A percentile compares a stretch with the other conserved stretches of the same genome.
These are phyloP conservation scores for Paradendryphiella salina DNA, from an alignment of 2,329 filamentous ascomycete species.

Conservation along the genomic window DNA sequence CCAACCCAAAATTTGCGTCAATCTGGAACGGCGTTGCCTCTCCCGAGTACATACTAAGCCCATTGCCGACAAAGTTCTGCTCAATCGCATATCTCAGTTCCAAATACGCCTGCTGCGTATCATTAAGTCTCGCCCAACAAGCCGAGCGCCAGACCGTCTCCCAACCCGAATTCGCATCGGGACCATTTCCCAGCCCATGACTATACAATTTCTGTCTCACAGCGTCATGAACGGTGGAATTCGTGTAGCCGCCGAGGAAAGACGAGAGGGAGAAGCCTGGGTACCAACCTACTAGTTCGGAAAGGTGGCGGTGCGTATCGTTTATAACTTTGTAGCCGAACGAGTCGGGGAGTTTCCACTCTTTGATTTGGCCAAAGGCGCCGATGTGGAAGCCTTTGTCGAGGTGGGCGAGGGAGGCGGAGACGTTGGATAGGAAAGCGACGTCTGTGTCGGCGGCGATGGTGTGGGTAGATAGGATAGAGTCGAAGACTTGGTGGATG, in stretches of 20 bases:
- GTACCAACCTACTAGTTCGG: conserved; percentile 60
- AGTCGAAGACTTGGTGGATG: conserved; percentile 48
- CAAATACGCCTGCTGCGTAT: conserved; percentile 55
- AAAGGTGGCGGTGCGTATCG: conserved; percentile 59
- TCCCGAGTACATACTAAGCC: conserved; percentile 57
- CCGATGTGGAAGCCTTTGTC: conserved; percentile 57
- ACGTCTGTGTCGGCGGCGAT: conserved; percentile 33
- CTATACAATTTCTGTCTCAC: conserved; percentile 53
- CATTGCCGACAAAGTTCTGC: conserved; percentile 56
- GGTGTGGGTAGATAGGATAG: conserved; percentile 26
- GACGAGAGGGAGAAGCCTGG: conserved; percentile 58
- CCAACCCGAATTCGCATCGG: conserved; percentile 61
- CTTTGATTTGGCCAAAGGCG: conserved; percentile 52
- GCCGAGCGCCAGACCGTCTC: conserved; percentile 62
- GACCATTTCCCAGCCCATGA: conserved; percentile 53
- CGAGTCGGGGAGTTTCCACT: conserved; percentile 54
- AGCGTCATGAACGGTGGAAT: conserved; percentile 52
- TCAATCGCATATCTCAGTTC: conserved; percentile 55
- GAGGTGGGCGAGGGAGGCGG: conserved; percentile 50
- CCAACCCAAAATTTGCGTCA: conserved; percentile 63
- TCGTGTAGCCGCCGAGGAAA: conserved; percentile 47
- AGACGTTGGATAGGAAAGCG: conserved; percentile 46
- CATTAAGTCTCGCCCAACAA: conserved; percentile 60
- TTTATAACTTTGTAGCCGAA: conserved; percentile 49
- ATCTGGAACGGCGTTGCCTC: conserved; percentile 59